These are phyloP conservation scores for Chalciporus sp. DNA, from an alignment of 1,284 basidiomycete species.

Conservation along the genomic window DNA sequence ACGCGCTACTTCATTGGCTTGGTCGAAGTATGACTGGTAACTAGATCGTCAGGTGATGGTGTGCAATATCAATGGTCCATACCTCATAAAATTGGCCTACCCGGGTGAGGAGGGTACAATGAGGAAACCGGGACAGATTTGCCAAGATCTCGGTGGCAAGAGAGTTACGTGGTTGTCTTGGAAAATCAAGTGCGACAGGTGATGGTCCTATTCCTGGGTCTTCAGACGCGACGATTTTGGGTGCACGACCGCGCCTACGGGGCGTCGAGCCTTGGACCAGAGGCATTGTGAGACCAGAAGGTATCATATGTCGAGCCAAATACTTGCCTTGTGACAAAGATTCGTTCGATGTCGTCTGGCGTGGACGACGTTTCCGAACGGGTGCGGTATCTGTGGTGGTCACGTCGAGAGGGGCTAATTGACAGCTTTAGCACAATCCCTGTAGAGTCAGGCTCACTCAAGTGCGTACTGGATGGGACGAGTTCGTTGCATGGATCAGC, in stretches of 20 bases:
- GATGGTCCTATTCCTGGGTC: neutral
- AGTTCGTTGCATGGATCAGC: neutral
- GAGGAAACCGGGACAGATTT: slow-evolving; percentile 79
- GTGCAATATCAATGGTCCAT: slow-evolving; percentile 14
- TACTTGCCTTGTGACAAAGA: slow-evolving; percentile 11
- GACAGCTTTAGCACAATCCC: neutral
- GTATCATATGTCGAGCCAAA: neutral
- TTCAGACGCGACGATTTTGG: neutral
- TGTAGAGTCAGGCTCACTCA: neutral
- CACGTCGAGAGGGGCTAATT: neutral
- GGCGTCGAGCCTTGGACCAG: slow-evolving; percentile 6
- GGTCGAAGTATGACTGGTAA: slow-evolving; percentile 87
- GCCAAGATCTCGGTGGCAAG: slow-evolving; percentile 72
- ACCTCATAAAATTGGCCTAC: slow-evolving; percentile 97
- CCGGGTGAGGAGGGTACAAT: slow-evolving; percentile 87
- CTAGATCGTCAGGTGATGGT: slow-evolving; percentile 9
- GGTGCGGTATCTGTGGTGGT: neutral
- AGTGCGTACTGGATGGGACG: neutral
- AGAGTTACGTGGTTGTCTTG: slow-evolving; percentile 46
- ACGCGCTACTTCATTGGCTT: slow-evolving; percentile 77
- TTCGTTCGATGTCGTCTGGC: slow-evolving; percentile 1
- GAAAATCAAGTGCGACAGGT: slow-evolving; percentile 1
- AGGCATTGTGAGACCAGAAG: neutral
- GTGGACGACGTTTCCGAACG: neutral
- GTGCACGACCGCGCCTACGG: slow-evolving; percentile 25